Evolutionary conservation across 2,329 filamentous ascomycete species (phyloP), one percentile per base, ranked within the genome.

Genomic region (Coniochaeta sp.): DNA sequence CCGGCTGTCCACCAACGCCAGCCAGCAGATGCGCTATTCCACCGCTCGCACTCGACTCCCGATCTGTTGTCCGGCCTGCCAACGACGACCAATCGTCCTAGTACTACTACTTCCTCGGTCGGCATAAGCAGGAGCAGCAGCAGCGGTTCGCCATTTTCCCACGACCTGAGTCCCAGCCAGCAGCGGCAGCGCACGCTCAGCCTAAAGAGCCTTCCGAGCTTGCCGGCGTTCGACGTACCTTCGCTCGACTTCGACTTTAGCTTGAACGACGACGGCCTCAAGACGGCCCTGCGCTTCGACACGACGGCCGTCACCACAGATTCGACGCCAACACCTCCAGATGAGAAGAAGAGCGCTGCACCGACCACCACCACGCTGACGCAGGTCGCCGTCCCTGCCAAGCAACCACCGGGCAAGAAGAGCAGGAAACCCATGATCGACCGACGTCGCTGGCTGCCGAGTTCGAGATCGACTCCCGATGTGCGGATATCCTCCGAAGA

Each of bases 181-280:
- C 52, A 48, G 35, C 50, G 54, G 50, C 51, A 51, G 51, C 54
- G 46, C 50, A 59, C 61, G 30, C 58, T 58, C 51, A 62, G 58
- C 58, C 54, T 61, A 55, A 70, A 70, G 58, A 65, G 56, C 52
- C 58, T 69, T 16, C 68, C 69, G 35, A 65, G 58, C 51, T 61
- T 72, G 20, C 66, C 74, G 13, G 62, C 66, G 53, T 79, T 80
- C 62, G 76, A 79, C 53, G 65, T 82, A 30, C 74, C 77, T 32
- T 74, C 75, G 1, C 76, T 82, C 63, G 74, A 79, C 55, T 69
- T 76, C 58, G 71, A 71, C 56, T 67, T 72, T 56, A 67, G 75
- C 38, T 68, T 81, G n/a, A n/a, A n/a, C 20, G 16, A 26, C 47
- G 31, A 48, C 45, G 28, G 16, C 47, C n/a, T 28, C 45, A 72